Conservation (phyloP, 768 basidiomycete genomes). For the Leucocoprinus leucothites region DNA sequence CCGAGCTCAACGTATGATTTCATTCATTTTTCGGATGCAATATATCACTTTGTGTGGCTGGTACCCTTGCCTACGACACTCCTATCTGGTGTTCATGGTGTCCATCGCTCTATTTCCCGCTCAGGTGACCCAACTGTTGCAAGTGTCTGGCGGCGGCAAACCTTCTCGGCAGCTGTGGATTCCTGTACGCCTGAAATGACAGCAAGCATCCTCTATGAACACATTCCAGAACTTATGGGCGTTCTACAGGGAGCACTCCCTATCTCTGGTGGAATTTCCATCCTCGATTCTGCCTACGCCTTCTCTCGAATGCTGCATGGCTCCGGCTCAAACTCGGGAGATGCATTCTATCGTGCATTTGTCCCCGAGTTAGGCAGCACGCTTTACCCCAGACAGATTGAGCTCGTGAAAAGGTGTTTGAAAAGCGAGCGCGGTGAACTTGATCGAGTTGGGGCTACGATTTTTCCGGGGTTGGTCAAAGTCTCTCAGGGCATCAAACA, state of each 20-base stretch:
- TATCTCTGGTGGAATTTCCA: slow-evolving; percentile 43
- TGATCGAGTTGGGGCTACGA: slow-evolving; percentile 78
- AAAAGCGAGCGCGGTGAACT: slow-evolving; percentile 70
- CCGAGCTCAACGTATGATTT: not conserved
- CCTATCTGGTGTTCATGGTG: not conserved
- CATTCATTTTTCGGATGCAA: not conserved
- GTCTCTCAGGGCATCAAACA: slow-evolving; percentile 45
- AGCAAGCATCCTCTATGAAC: slow-evolving; percentile 62
- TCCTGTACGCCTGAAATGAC: slow-evolving; percentile 71
- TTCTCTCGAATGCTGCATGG: slow-evolving; percentile 89
- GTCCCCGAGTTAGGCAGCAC: slow-evolving; percentile 78
- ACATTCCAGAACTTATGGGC: slow-evolving; percentile 62
- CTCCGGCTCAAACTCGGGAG: slow-evolving; percentile 54
- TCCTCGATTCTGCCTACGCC: slow-evolving; percentile 71
- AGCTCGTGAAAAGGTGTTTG: slow-evolving; percentile 80
- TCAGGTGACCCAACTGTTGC: slow-evolving; percentile 87
- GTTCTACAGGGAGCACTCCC: slow-evolving; percentile 45
- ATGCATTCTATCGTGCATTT: slow-evolving; percentile 84
- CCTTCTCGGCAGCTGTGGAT: slow-evolving; percentile 85
- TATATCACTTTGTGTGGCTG: not conserved
- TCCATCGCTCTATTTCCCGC: not conserved
- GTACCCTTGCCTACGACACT: not conserved
- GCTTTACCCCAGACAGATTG: slow-evolving; percentile 76
- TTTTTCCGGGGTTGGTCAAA: slow-evolving; percentile 88
- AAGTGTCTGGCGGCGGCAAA: slow-evolving; percentile 86